Conservation (phyloP, 208 protist species). For the Porcisia hertigi region DNA sequence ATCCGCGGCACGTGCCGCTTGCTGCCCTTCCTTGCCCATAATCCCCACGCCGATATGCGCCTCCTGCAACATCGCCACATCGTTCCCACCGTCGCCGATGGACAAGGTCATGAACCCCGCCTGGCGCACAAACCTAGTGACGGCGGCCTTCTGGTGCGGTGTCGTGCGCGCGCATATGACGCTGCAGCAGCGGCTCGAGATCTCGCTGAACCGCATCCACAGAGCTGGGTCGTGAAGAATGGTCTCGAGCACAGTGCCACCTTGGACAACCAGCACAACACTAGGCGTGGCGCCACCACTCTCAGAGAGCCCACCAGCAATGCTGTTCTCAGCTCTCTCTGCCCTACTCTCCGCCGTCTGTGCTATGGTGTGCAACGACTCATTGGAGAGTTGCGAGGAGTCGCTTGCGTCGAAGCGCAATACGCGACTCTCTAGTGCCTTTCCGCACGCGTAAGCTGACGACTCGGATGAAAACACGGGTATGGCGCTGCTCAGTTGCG, state of each 20-base stretch:
- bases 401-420: conserved; percentile 12
- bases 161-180: conserved; percentile 96
- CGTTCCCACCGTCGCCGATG: conserved; percentile 96
- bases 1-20: conserved; percentile 94
- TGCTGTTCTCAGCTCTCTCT: background rate
- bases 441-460: conserved; percentile 10
- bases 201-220: conserved; percentile 43
- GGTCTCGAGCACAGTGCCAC: conserved; percentile 57
- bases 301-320: background rate
- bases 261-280: conserved; percentile 62
- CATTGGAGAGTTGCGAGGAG: conserved; percentile 16
- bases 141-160: conserved; percentile 92
- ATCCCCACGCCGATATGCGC: conserved; percentile 94
- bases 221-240: conserved; percentile 62
- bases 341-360: background rate
- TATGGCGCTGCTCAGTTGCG: background rate
- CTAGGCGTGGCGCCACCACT: background rate
- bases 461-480: background rate
- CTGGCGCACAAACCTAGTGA: conserved; percentile 78
- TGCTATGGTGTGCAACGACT: conserved; percentile 3
- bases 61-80: conserved; percentile 96
- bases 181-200: conserved; percentile 66
- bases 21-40: conserved; percentile 89
- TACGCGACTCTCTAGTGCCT: conserved; percentile 19
- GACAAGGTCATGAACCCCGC: conserved; percentile 83